Evolutionary conservation across 345 rosid genomes (phyloP).

Genomic region (Bruguiera sexangula): DNA sequence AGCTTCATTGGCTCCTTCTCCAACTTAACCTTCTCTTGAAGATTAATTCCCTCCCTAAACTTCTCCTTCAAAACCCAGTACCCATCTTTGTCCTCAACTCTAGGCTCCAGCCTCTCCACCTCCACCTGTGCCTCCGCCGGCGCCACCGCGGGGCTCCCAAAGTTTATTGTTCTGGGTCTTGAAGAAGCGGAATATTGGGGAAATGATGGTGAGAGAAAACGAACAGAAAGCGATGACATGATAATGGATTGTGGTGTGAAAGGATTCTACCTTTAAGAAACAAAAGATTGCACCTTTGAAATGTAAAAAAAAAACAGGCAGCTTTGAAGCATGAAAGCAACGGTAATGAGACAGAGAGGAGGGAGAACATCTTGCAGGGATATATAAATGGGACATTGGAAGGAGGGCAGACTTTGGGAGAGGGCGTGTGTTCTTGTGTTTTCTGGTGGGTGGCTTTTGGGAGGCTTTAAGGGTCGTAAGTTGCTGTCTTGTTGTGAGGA

Average conservation of each 20-base stretch:
- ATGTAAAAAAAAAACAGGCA: neutral
- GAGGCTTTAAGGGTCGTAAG: slow-evolving; percentile 47
- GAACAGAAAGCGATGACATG: slow-evolving; percentile 53
- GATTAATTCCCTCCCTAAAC: slow-evolving; percentile 75
- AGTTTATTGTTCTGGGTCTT: slow-evolving; percentile 41
- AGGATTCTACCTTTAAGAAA: neutral
- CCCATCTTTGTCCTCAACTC: slow-evolving; percentile 74
- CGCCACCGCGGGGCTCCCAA: slow-evolving; percentile 24
- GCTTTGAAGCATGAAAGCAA: neutral
- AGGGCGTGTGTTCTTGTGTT: neutral
- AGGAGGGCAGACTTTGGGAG: slow-evolving; percentile 9
- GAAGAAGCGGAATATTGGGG: slow-evolving; percentile 23
- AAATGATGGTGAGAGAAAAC: slow-evolving; percentile 39
- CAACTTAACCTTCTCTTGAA: slow-evolving; percentile 84
- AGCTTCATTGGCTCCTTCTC: slow-evolving; percentile 84
- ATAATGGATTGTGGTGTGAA: slow-evolving; percentile 5
- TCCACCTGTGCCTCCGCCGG: slow-evolving; percentile 34
- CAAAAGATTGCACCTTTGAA: neutral
- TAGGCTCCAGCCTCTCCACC: slow-evolving; percentile 67
- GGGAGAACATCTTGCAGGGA: slow-evolving; percentile 49
- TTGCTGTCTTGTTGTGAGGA: neutral
- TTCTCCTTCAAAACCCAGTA: slow-evolving; percentile 82
- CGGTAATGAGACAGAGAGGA: slow-evolving; percentile 7
- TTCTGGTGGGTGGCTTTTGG: slow-evolving; percentile 39
- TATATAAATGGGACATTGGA: slow-evolving; percentile 21